These are phyloP conservation scores for Phytophthora quininea DNA, from an alignment of 352 stramenopile species.

Conservation along the genomic window DNA sequence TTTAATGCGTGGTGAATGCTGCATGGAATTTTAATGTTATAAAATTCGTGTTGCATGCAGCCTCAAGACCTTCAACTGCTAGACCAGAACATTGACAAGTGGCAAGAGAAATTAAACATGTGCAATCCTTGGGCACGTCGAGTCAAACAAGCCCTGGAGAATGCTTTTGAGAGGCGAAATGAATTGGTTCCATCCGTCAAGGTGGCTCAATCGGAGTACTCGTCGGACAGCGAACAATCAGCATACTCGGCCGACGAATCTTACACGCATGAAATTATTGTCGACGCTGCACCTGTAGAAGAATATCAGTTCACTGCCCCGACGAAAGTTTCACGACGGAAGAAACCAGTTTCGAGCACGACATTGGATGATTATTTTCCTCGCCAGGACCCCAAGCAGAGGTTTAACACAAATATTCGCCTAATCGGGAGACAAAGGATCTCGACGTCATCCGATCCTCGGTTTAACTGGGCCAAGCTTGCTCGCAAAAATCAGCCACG, in stretches of 20 bases:
- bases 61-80: conserved; percentile 29
- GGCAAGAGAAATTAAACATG: conserved; percentile 52
- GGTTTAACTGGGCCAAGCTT: conserved; percentile 54
- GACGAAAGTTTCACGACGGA: too few relatives aligned
- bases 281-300: too few relatives aligned
- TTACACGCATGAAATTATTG: too few relatives aligned
- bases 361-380: conserved; percentile 49
- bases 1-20: too few relatives aligned
- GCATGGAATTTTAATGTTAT: too few relatives aligned
- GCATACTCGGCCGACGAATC: conserved; percentile 16
- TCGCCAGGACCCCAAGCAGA: conserved; percentile 9
- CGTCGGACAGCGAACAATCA: conserved; percentile 29
- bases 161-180: conserved; percentile 33
- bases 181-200: conserved; percentile 22
- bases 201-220: conserved; percentile 14
- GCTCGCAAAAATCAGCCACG: conserved; percentile 39
- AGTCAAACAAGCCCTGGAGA: conserved; percentile 35
- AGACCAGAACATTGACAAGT: conserved; percentile 50
- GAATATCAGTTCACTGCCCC: too few relatives aligned
- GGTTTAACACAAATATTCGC: conserved; percentile 43
- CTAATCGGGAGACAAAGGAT: conserved; percentile 39
- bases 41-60: conserved; percentile 9
- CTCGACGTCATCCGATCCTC: conserved; percentile 45
- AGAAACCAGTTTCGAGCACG: conserved; percentile 10
- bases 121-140: conserved; percentile 61